Evolutionary conservation across 495 filamentous ascomycete species (phyloP).

Genomic region (Neurospora africana): DNA sequence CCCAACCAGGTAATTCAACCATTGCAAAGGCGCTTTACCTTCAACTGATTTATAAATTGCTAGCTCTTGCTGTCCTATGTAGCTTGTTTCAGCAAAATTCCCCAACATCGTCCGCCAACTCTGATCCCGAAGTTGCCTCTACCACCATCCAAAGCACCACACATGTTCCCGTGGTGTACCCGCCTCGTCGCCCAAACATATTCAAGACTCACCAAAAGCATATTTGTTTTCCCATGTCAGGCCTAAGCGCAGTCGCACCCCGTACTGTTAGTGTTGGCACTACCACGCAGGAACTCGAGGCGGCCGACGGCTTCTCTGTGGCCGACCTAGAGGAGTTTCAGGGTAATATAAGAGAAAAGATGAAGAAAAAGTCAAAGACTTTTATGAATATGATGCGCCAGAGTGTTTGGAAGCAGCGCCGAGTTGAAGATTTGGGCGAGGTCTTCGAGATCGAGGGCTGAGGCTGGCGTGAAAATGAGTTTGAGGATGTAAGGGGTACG

Average conservation of each 20-base stretch:
- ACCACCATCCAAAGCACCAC: background rate
- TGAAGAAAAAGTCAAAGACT: background rate
- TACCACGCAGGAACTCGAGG: background rate
- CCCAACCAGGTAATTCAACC: too few relatives aligned
- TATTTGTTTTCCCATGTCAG: background rate
- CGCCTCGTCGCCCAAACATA: background rate
- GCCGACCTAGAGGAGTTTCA: background rate
- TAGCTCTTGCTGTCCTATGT: too few relatives aligned
- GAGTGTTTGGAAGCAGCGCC: background rate
- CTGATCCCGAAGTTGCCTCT: background rate
- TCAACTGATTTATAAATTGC: too few relatives aligned
- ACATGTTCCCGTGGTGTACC: background rate
- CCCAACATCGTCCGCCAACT: too few relatives aligned
- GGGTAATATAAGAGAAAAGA: rapidly evolving
- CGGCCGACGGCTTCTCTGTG: background rate
- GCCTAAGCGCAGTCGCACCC: background rate
- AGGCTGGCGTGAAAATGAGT: background rate
- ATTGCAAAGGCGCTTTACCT: too few relatives aligned
- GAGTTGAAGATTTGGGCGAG: background rate
- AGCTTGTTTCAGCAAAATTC: too few relatives aligned
- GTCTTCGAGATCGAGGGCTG: background rate
- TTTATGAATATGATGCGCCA: background rate
- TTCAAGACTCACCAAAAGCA: background rate
- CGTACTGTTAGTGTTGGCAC: too few relatives aligned
- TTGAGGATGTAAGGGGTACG: background rate